These are phyloP conservation scores for Purpureocillium lavendulum DNA, from an alignment of 2,329 filamentous ascomycete genomes.

Conservation along the genomic window DNA sequence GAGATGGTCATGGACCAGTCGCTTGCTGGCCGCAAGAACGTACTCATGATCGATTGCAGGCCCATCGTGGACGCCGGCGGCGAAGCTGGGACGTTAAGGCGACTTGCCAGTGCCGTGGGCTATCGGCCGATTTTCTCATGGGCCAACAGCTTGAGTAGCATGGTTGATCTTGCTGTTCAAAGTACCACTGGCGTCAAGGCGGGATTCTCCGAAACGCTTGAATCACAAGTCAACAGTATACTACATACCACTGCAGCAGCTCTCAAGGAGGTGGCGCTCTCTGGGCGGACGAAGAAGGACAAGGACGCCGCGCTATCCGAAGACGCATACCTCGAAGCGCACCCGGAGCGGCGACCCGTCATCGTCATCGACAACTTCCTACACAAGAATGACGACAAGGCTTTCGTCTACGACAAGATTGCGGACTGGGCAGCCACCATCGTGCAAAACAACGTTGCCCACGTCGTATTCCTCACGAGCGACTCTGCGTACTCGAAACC, in stretches of 20 bases:
- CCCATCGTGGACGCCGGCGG: conserved; percentile 85
- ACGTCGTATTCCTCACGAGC: conserved; percentile 89
- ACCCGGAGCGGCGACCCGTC: conserved; percentile 74
- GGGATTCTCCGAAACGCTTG: conserved; percentile 86
- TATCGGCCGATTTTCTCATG: conserved; percentile 93
- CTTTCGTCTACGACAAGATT: conserved; percentile 67
- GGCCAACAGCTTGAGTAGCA: conserved; percentile 89
- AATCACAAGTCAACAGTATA: conserved; percentile 84
- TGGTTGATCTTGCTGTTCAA: conserved; percentile 87
- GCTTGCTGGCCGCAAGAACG: conserved; percentile 65
- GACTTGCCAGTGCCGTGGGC: conserved; percentile 74
- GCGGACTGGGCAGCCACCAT: conserved; percentile 85
- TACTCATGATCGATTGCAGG: conserved; percentile 86
- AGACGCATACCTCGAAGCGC: conserved; percentile 83
- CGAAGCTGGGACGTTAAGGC: conserved; percentile 75
- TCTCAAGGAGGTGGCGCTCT: conserved; percentile 67
- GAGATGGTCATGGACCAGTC: conserved; percentile 83
- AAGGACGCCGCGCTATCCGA: conserved; percentile 65
- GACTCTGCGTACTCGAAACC: conserved; percentile 86
- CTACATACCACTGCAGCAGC: conserved; percentile 75
- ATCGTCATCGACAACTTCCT: conserved; percentile 90
- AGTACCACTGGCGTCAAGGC: conserved; percentile 91
- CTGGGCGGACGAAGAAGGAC: conserved; percentile 61
- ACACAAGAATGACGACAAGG: conserved; percentile 60
- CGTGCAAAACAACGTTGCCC: conserved; percentile 80